Evolutionary conservation across 2,329 filamentous ascomycete species (phyloP).

Genomic region (Botryotinia narcissicola): DNA sequence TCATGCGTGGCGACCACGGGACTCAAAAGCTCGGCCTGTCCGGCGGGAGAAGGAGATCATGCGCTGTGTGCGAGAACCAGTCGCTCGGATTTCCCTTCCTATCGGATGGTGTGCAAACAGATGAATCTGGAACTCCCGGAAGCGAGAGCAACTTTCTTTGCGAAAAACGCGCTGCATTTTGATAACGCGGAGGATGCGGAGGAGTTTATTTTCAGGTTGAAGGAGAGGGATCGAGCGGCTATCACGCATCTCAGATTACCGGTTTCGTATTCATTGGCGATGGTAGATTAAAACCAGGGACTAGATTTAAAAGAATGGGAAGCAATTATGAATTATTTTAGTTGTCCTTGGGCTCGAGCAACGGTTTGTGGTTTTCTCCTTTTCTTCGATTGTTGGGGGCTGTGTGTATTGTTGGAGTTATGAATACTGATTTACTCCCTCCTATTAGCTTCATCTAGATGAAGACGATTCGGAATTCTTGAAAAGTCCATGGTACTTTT

Average conservation of each 20-base stretch:
- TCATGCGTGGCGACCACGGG: constrained; percentile 1
- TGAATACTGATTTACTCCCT: not conserved
- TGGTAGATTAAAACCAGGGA: not conserved
- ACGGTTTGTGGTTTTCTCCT: constrained; percentile 20
- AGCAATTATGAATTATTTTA: constrained; percentile 29
- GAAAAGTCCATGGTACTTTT: constrained; percentile 26
- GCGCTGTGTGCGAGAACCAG: constrained; percentile 17
- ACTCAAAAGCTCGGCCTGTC: constrained; percentile 21
- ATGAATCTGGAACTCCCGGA: constrained; percentile 25
- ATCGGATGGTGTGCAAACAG: constrained; percentile 27
- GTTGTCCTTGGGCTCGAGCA: constrained; percentile 27
- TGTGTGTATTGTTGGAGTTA: not conserved
- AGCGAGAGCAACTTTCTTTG: constrained; percentile 20
- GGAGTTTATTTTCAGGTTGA: constrained; percentile 27
- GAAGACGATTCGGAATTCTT: not conserved
- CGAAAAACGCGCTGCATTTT: constrained; percentile 30
- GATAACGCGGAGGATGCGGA: constrained; percentile 22
- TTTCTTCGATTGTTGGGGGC: not conserved
- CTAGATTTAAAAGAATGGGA: constrained; percentile 18
- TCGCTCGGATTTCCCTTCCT: constrained; percentile 6
- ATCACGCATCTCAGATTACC: constrained; percentile 27
- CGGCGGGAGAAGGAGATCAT: constrained; percentile 25
- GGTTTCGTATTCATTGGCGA: constrained; percentile 17
- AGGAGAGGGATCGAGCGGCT: constrained; percentile 22
- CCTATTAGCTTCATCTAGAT: not conserved